These are phyloP conservation scores for Saccharomycopsis schoenii DNA, from an alignment of 805 yeast species.

Conservation along the genomic window DNA sequence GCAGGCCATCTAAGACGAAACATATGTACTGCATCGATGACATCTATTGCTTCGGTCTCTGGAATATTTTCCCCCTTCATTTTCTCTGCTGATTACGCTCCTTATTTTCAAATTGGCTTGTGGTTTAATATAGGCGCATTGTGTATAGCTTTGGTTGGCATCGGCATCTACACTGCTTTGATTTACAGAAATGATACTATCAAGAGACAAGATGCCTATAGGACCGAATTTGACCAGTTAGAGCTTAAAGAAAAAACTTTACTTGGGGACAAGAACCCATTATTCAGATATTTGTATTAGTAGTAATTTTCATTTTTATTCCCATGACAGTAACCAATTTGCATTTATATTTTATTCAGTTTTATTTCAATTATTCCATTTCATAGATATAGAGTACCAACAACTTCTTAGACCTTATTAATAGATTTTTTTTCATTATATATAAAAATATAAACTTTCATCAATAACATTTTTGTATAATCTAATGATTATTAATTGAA, in stretches of 20 bases:
- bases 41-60: constrained; percentile 6
- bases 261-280: constrained; percentile 16
- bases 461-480: too few species aligned
- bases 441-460: not conserved
- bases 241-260: constrained; percentile 12
- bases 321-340: not conserved
- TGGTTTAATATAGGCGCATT: constrained; percentile 10
- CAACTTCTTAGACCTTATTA: not conserved
- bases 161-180: constrained; percentile 4
- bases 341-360: not conserved
- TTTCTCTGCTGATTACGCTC: constrained; percentile 9
- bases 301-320: not conserved
- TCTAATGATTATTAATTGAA: too few species aligned
- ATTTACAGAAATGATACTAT: constrained; percentile 5
- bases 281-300: constrained; percentile 11
- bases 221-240: constrained; percentile 8
- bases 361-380: not conserved
- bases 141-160: constrained; percentile 3
- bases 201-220: constrained; percentile 7
- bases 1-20: constrained; percentile 17
- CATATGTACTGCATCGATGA: constrained; percentile 13
- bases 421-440: not conserved
- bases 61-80: constrained; percentile 14
- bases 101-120: constrained; percentile 3
- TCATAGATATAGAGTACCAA: not conserved